Conservation (phyloP, 345 rosid genomes). For the Populus davidiana region DNA sequence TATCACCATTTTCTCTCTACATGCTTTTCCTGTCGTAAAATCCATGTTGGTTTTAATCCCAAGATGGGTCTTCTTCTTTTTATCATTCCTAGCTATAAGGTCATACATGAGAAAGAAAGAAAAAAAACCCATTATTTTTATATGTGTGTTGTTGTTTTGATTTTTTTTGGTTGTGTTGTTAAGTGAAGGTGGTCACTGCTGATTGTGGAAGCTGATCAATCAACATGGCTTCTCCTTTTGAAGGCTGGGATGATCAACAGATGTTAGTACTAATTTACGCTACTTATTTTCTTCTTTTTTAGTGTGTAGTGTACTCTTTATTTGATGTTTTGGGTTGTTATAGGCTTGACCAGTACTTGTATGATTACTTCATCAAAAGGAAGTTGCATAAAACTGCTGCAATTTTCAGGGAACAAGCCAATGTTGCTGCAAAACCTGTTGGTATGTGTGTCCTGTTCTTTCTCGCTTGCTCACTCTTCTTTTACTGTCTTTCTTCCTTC, state of each 20-base stretch:
- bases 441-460: conserved; percentile 11
- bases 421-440: conserved; percentile 19
- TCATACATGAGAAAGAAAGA: neutral
- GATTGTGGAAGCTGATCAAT: neutral
- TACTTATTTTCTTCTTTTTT: neutral
- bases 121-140: too few species aligned
- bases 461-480: neutral
- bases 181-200: conserved; percentile 2
- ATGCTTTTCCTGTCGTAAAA: neutral
- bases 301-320: neutral
- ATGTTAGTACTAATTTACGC: conserved; percentile 6
- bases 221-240: neutral
- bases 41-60: conserved; percentile 1
- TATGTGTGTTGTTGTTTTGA: too few species aligned
- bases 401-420: conserved; percentile 28
- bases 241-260: conserved; percentile 13
- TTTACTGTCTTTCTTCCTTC: neutral
- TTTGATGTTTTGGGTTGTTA: neutral
- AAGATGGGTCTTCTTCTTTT: conserved; percentile 1
- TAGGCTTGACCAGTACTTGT: conserved; percentile 38
- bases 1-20: neutral
- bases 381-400: conserved; percentile 32
- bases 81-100: neutral
- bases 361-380: conserved; percentile 38
- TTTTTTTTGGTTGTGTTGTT: neutral